A percentile compares a stretch with the other conserved stretches of the same genome.
Conservation (phyloP, 1,284 basidiomycete genomes). For the Ganoderma boninense region DNA sequence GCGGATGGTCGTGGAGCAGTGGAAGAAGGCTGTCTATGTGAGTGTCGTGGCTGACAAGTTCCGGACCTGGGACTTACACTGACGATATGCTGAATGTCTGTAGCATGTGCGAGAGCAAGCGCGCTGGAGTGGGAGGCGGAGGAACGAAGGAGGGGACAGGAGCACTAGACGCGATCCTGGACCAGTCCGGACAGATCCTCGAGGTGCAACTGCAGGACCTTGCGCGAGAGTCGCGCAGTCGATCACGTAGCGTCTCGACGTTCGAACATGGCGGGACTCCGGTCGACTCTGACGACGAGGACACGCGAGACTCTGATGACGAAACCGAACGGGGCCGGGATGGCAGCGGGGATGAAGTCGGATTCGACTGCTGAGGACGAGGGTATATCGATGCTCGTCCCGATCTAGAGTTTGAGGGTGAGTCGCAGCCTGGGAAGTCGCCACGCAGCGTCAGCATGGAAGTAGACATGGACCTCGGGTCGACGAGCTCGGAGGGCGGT, state of each 20-base stretch:
- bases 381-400: slow-evolving; percentile 28
- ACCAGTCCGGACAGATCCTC: slow-evolving; percentile 89
- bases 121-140: slow-evolving; percentile 63
- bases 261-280: slow-evolving; percentile 45
- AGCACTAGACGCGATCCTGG: slow-evolving; percentile 91
- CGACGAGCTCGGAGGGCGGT: slow-evolving; percentile 1
- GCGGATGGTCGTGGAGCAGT: slow-evolving; percentile 80
- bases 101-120: slow-evolving; percentile 80
- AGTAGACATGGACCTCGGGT: slow-evolving; percentile 4
- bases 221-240: slow-evolving; percentile 58
- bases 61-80: slow-evolving; percentile 1
- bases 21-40: slow-evolving; percentile 91
- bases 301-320: slow-evolving; percentile 4
- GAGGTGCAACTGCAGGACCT: slow-evolving; percentile 85
- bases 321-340: slow-evolving; percentile 3
- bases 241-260: slow-evolving; percentile 60
- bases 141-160: slow-evolving; percentile 74
- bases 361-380: slow-evolving; percentile 20
- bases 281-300: slow-evolving; percentile 29
- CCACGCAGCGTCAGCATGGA: slow-evolving; percentile 22
- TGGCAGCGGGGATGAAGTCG: slow-evolving; percentile 14
- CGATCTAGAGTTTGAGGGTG: slow-evolving; percentile 16
- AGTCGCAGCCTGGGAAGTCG: slow-evolving; percentile 6
- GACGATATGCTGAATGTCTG: neutral
- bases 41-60: slow-evolving; percentile 43